Conservation (phyloP, 2,329 filamentous ascomycete species). For the Lasiodiplodia hormozganensis region DNA sequence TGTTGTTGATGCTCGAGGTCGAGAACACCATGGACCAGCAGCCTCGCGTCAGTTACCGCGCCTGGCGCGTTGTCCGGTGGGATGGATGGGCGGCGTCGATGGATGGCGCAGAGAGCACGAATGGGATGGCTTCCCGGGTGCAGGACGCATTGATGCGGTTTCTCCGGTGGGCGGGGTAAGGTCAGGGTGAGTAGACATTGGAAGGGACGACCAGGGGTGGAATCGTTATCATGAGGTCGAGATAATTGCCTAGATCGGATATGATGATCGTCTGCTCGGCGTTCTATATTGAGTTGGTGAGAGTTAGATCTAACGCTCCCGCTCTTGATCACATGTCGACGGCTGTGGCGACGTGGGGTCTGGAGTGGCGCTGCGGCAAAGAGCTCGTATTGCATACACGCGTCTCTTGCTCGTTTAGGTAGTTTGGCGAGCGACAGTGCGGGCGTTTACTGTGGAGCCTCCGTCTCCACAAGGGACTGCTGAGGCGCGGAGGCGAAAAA, state of each 20-base stretch:
- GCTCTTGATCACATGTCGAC: background rate
- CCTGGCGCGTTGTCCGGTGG: slow-evolving; percentile 1
- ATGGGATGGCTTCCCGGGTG: slow-evolving; percentile 59
- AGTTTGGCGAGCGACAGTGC: slow-evolving; percentile 1
- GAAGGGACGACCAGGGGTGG: background rate
- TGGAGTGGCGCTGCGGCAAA: background rate
- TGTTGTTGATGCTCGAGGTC: slow-evolving; percentile 57
- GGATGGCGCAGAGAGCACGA: slow-evolving; percentile 50
- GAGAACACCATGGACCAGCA: slow-evolving; percentile 48
- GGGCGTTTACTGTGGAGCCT: slow-evolving; percentile 13
- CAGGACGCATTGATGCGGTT: slow-evolving; percentile 58
- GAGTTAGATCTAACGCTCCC: background rate
- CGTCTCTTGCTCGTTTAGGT: background rate
- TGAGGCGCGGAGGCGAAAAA: background rate
- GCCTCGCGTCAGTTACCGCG: slow-evolving; percentile 56
- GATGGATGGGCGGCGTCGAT: slow-evolving; percentile 52
- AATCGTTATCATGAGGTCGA: slow-evolving; percentile 13
- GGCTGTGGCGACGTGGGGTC: background rate
- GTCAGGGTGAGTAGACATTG: slow-evolving; percentile 58
- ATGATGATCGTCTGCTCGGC: slow-evolving; percentile 2
- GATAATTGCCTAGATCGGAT: slow-evolving; percentile 12
- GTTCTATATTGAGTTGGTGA: background rate
- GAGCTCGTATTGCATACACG: background rate
- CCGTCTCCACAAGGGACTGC: slow-evolving; percentile 15
- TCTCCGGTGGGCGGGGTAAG: slow-evolving; percentile 62